These are phyloP conservation scores for Colletotrichum tanaceti DNA, from an alignment of 2,329 filamentous ascomycete genomes.

Conservation along the genomic window DNA sequence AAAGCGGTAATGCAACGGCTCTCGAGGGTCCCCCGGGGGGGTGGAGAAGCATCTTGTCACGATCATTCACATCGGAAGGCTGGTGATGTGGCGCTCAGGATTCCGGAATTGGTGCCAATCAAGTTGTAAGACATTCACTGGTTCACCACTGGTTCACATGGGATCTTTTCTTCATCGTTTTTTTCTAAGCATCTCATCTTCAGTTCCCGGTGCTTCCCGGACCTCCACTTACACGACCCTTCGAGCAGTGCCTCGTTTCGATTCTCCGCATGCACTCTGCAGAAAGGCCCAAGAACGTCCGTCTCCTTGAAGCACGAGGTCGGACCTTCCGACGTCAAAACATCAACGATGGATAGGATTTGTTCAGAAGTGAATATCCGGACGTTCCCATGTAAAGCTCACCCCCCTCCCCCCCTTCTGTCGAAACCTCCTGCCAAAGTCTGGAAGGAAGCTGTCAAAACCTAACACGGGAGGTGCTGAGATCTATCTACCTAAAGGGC, in stretches of 20 bases:
- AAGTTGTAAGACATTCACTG: neutral
- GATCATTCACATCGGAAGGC: neutral
- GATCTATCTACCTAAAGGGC: neutral
- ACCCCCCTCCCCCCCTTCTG: neutral
- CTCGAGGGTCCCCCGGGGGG: neutral
- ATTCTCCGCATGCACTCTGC: slow-evolving; percentile 23
- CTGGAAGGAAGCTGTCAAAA: slow-evolving; percentile 17
- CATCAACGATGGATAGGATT: slow-evolving; percentile 6
- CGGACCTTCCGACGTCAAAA: slow-evolving; percentile 27
- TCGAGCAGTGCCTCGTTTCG: slow-evolving; percentile 21
- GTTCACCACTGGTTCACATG: too few relatives aligned
- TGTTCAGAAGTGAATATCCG: neutral
- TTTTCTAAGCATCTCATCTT: neutral
- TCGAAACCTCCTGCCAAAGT: slow-evolving; percentile 1
- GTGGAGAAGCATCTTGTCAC: neutral
- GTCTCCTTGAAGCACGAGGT: slow-evolving; percentile 23
- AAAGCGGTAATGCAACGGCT: slow-evolving; percentile 15
- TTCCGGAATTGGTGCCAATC: neutral
- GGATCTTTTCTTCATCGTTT: neutral
- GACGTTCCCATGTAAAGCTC: slow-evolving; percentile 9
- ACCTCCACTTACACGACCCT: slow-evolving; percentile 22
- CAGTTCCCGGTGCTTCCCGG: slow-evolving; percentile 11
- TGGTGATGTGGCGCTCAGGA: too few relatives aligned
- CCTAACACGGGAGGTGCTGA: slow-evolving; percentile 4
- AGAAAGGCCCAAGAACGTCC: slow-evolving; percentile 16